Base-by-base conservation (phyloP, 176 grass and related monocot species). In the Stipa capillata region DNA sequence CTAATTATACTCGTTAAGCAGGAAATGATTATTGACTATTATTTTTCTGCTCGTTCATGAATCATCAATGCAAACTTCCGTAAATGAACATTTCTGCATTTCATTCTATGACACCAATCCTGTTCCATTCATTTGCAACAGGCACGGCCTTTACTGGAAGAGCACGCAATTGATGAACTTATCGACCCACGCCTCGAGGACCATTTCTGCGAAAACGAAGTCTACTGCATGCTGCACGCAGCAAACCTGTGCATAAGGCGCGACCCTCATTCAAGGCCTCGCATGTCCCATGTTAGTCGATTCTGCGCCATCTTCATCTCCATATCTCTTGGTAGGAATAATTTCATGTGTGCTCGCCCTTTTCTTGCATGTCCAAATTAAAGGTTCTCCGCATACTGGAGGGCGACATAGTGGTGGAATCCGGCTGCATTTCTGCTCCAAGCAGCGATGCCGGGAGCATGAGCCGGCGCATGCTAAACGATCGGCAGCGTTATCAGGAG, bases 371-470 rank as follows among this genome's bases (percentile, higher is more conserved):
- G 6, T 33, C 11, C 15, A 1, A 3, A 61, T 14, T 31, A 24
- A 3, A 95, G 96, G 92, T 99, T 66, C 88, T 99, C 4, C 88
- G 96, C 59, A 99, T 99, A 43, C 78, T 99, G 36, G 96, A 99
- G 28, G 87, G 90, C 9, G 90, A 99, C 56, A 82, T 91, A 81
- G 69, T 94, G 4, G 81, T 89, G 69, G 90, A 94, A 17, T 83
- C 93, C 0, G 80, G 84, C 15, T 90, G 79, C 53, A 63, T 79
- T 74, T 88, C 90, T 25, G 77, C 85, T 21, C 85, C 92, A 7
- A 75, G 87, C 73, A 91, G 84, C 14, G 90, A 85, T 3, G 48
- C 80, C 6, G 90, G 90, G 55, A 95, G 89, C 82, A 91, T 86
- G 87, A 99, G 87, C 73, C 77, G 82, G 57, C 79, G 90, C 2